These are phyloP conservation scores for Aspergillus uvarum DNA, from an alignment of 2,329 filamentous ascomycete genomes.

Conservation along the genomic window DNA sequence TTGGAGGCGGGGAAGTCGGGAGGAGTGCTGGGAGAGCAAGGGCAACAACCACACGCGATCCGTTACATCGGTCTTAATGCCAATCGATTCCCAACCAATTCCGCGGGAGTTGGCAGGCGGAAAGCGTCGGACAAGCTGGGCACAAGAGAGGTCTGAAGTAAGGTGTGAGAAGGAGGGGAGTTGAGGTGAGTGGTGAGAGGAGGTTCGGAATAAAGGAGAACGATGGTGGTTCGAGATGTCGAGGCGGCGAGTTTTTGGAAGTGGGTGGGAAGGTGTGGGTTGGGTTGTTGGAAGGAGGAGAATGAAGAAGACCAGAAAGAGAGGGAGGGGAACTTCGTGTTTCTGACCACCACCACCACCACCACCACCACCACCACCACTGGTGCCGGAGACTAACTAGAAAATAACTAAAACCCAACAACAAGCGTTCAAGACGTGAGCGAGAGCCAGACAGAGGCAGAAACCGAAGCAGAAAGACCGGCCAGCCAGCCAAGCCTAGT, in stretches of 20 bases:
- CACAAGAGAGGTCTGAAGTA: not conserved
- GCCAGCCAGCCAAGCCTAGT: not conserved
- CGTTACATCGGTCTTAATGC: conserved; percentile 26
- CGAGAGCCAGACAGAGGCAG: not conserved
- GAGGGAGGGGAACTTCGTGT: conserved; percentile 1
- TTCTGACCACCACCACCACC: not conserved
- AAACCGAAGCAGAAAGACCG: not conserved
- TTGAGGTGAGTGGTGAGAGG: not conserved
- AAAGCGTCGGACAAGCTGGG: not conserved
- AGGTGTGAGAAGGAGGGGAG: not conserved
- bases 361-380: too few relatives aligned
- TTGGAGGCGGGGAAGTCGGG: conserved; percentile 16
- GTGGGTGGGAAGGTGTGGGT: not conserved
- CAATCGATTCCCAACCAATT: conserved; percentile 18
- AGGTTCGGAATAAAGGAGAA: not conserved
- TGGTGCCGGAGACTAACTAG: not conserved
- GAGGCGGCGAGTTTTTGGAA: not conserved
- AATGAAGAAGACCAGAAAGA: not conserved
- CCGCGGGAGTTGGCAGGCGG: conserved; percentile 3
- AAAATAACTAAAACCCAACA: not conserved
- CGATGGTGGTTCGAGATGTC: not conserved
- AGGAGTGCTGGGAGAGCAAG: conserved; percentile 22
- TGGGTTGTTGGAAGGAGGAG: not conserved
- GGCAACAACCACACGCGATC: conserved; percentile 23
- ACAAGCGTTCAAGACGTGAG: not conserved